These are phyloP conservation scores for Ascochyta lentis DNA, from an alignment of 2,329 filamentous ascomycete species.

Conservation along the genomic window DNA sequence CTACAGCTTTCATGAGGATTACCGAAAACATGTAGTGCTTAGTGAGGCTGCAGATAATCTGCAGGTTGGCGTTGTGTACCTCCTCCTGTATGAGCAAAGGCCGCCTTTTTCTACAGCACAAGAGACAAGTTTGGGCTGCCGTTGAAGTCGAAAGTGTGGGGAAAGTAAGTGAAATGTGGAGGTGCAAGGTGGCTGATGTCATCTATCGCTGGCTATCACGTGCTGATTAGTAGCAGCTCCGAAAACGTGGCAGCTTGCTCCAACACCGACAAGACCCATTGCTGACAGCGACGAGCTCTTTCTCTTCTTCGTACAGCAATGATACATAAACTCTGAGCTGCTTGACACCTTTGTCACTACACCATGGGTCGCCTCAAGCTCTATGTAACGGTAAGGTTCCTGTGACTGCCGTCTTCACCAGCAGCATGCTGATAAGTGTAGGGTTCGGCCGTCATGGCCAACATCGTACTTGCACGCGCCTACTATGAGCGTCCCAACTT, in stretches of 20 bases:
- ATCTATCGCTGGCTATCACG: conserved; percentile 7
- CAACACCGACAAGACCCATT: conserved; percentile 5
- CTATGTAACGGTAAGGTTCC: conserved; percentile 41
- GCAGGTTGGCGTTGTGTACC: too few species aligned
- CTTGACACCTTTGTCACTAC: conserved; percentile 14
- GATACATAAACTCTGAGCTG: conserved; percentile 13
- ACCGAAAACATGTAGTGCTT: too few species aligned
- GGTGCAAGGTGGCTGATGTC: conserved; percentile 11
- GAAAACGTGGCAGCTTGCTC: conserved; percentile 21
- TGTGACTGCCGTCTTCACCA: not conserved
- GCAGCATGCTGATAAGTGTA: conserved; percentile 30
- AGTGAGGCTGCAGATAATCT: too few species aligned
- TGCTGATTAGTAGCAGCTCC: conserved; percentile 15
- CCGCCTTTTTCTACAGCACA: too few species aligned
- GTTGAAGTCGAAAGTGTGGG: not conserved
- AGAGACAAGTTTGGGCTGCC: not conserved
- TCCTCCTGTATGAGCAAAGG: too few species aligned
- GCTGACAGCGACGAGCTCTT: conserved; percentile 8
- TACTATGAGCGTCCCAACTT: conserved; percentile 97
- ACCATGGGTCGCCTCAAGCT: conserved; percentile 44
- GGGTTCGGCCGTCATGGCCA: conserved; percentile 81
- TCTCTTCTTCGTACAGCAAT: conserved; percentile 22
- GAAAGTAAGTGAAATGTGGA: conserved; percentile 1
- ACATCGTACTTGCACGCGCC: conserved; percentile 83
- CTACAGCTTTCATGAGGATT: too few species aligned